Base-by-base conservation (phyloP, 176 grass and related monocot species). In the Guadua angustifolia region DNA sequence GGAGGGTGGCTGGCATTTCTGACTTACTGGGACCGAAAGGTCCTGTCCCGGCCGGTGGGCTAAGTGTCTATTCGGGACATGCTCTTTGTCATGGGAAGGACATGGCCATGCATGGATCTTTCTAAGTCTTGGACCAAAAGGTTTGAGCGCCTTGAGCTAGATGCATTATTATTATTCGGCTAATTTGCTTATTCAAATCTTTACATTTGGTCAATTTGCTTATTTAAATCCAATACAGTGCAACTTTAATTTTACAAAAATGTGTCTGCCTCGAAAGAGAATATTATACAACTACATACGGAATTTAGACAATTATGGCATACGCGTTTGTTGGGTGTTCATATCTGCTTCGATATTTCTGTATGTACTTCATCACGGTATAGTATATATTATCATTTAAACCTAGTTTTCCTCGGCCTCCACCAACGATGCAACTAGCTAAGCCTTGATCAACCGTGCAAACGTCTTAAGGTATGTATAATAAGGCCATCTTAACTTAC, bases 11-110 rank as follows among this genome's bases (percentile, higher is more conserved):
- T 82, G 59, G 36, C 63, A 5, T 18, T 18, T 52, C n/a, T 81
- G 33, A 80, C 52, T 55, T 43, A 1, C 22, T 73, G 21, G 19
- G 24, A 38, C 24, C 18, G n/a, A 47, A 60, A 26, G 17, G 24
- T 21, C 14, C 22, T 18, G 9, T 11, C 21, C n/a, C 58, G 2
- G 12, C 35, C 36, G 47, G 63, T 74, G 57, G 64, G 32, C 63
- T 24, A 57, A 29, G 17, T 2, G 77, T 74, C 73, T 75, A 60
- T 58, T 77, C 49, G 13, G 12, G 67, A 81, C 76, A 40, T 86
- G 55, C 52, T 79, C 78, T 35, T 56, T 80, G 67, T 14, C 69
- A 9, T 36, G 40, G 58, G 3, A n/a, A 46, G 26, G 69, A 10
- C 80, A 16, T 32, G 17, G 24, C 3, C 63, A 36, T 25, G 18